Evolutionary conservation across 495 filamentous ascomycete genomes (phyloP).

Genomic region (Aspergillus bridgeri): DNA sequence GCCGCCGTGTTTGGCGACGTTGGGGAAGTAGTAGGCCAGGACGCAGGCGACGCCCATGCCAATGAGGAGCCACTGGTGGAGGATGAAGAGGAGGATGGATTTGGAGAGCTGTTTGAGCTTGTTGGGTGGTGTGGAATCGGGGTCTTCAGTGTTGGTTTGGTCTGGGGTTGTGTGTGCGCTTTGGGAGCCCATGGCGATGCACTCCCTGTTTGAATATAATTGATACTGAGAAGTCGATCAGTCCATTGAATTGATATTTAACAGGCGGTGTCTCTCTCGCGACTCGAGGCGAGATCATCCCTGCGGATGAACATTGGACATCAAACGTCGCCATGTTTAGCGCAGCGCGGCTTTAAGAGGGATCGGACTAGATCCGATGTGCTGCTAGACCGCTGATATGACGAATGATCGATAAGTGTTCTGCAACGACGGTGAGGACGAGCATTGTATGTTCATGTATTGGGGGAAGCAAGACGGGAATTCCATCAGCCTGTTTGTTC

Average conservation of each 20-base stretch:
- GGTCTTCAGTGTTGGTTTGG: background rate
- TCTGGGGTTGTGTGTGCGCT: background rate
- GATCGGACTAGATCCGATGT: constrained; percentile 7
- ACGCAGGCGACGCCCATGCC: constrained; percentile 50
- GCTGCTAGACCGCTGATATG: constrained; percentile 1
- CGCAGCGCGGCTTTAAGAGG: background rate
- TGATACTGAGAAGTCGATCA: background rate
- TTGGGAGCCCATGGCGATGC: background rate
- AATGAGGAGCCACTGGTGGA: constrained; percentile 55
- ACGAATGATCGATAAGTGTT: background rate
- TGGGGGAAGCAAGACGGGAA: background rate
- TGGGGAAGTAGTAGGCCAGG: constrained; percentile 51
- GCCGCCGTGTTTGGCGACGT: constrained; percentile 52
- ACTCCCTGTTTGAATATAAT: too few relatives aligned
- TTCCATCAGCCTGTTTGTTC: background rate
- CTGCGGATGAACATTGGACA: background rate
- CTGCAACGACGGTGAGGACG: background rate
- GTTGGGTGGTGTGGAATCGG: background rate
- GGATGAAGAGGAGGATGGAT: constrained; percentile 32
- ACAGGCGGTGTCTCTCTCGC: background rate
- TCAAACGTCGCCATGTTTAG: background rate
- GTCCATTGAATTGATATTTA: too few relatives aligned
- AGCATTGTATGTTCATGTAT: background rate
- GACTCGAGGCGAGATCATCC: background rate
- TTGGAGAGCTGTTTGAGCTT: constrained; percentile 16